A percentile compares a stretch with the other conserved stretches of the same genome.
Evolutionary conservation across 2,329 filamentous ascomycete genomes (phyloP).

Genomic region (Celoporthe dispersa): DNA sequence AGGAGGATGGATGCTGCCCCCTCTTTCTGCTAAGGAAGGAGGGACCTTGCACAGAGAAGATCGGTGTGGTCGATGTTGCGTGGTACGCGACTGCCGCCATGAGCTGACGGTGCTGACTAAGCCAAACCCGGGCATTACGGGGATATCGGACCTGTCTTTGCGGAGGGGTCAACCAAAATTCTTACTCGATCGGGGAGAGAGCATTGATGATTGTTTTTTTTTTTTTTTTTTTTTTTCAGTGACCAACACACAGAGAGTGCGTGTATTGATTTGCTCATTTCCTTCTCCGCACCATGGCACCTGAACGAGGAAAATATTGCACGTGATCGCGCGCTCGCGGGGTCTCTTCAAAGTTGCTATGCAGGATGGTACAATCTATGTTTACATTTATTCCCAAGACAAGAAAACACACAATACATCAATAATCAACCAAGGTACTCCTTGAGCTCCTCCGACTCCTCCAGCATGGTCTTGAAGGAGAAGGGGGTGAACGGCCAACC

Average conservation of each 20-base stretch:
- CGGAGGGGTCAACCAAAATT: neutral
- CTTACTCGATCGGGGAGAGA: too few relatives aligned
- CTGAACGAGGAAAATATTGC: neutral
- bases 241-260: neutral
- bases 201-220: neutral
- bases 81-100: neutral
- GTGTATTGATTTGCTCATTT: neutral
- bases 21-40: neutral
- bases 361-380: conserved; percentile 3
- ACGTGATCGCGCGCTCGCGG: neutral
- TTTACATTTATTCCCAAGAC: neutral
- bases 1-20: neutral
- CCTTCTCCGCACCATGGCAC: neutral
- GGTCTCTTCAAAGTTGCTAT: neutral
- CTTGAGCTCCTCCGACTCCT: conserved; percentile 73
- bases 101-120: conserved; percentile 1
- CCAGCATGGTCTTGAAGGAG: conserved; percentile 81
- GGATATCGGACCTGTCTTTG: neutral
- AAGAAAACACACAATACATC: neutral
- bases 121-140: neutral
- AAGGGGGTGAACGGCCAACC: conserved; percentile 88
- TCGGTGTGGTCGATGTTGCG: neutral
- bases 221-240: neutral
- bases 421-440: conserved; percentile 51
- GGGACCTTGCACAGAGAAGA: neutral